Base-by-base conservation (phyloP, 495 filamentous ascomycete species). In the Talaromyces stipitatus region DNA sequence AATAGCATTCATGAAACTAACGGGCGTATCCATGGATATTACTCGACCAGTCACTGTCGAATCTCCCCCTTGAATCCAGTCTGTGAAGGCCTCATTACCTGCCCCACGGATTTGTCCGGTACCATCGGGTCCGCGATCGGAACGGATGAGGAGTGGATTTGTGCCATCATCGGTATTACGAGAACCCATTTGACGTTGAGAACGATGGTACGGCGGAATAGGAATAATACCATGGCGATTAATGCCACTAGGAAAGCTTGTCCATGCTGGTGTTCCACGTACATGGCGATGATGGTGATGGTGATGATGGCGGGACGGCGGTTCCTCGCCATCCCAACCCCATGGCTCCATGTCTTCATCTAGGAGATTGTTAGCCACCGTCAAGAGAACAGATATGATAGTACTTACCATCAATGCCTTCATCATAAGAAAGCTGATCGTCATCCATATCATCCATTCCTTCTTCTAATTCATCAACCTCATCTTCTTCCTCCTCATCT, bases 81-180 rank as follows among this genome's bases (percentile, higher is more conserved):
- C 79, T 32, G 69, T 70, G 59, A 79, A 75, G 24, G 67, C 64
- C 46, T 73, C 69, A 51, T 62, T 63, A 14, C 60, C 65, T 10
- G 61, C 54, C 20, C 61, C 70, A 61, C 72, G 70, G 27, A 64
- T 61, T 59, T 65, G 69, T 46, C 62, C 68, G 41, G 62, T 18
- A 26, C 57, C 62, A 56, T 68, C 72, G 43, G 66, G 63, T 10
- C 67, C 64, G 32, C 73, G 70, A 41, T 75, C 79, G 30, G 63
- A 65, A 9, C 78, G 64, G 68, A 70, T 53, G 53, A 91, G 81
- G 12, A 96, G 76, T 50, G 91, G 91, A 64, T 96, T 95, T 3
- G 79, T 77, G 16, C 89, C 90, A 63, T 95, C 90, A 62, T 96
- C 90, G 41, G 77, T 78, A 12, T 70, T 70, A 23, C 83, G 80